Percentiles rank a stretch among this genome's conserved stretches.
Evolutionary conservation across 176 grass and related monocot genomes (phyloP).

Genomic region (Phragmites australis): DNA sequence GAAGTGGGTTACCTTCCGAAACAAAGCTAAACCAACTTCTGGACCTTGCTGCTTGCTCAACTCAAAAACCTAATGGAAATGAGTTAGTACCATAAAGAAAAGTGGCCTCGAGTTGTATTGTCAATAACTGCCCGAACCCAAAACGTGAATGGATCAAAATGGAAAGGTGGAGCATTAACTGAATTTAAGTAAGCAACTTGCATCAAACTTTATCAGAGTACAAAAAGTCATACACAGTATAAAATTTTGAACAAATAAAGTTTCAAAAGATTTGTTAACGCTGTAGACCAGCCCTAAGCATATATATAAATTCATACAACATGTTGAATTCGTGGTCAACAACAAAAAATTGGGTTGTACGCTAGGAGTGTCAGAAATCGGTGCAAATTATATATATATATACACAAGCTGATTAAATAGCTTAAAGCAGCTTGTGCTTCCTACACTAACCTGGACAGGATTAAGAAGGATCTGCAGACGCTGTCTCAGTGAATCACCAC

Average conservation of each 20-base stretch:
- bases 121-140: not conserved
- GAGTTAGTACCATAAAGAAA: conserved; percentile 19
- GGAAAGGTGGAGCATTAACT: not conserved
- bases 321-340: not conserved
- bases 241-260: not conserved
- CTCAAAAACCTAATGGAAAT: conserved; percentile 66
- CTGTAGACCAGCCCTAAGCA: not conserved
- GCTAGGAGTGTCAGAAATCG: conserved; percentile 10
- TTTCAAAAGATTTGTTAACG: not conserved
- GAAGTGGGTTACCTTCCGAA: conserved; percentile 72
- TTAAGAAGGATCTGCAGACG: conserved; percentile 85
- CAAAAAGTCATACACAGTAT: not conserved
- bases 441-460: conserved; percentile 67
- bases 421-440: not conserved
- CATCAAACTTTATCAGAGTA: conserved; percentile 2
- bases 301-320: not conserved
- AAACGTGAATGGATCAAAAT: conserved; percentile 3
- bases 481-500: conserved; percentile 67
- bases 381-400: conserved; percentile 20
- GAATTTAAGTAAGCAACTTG: conserved; percentile 13
- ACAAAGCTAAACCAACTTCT: conserved; percentile 70
- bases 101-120: not conserved
- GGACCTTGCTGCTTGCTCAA: conserved; percentile 77
- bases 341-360: not conserved
- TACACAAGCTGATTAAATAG: conserved; percentile 14